Base-by-base conservation (phyloP, 805 yeast genomes). In the Yarrowia osloensis region DNA sequence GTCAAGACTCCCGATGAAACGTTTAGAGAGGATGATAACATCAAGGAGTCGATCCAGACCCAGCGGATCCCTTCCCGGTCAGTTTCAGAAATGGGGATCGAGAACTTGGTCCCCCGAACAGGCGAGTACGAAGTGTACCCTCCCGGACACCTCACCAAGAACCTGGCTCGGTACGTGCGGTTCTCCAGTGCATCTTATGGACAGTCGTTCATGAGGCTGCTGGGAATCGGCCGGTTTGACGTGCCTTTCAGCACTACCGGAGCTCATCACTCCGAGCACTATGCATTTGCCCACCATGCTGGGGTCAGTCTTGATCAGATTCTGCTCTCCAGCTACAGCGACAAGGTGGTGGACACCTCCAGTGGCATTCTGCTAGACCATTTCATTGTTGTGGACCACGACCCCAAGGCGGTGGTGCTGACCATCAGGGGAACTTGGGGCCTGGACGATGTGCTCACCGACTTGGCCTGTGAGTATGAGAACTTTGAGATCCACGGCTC, bases 121-220 rank as follows among this genome's bases (percentile, higher is more conserved):
- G 24, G 37, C 11, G 67, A 46, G 44, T 68, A 28, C 72, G 71
- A 52, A 66, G 70, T 39, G 71, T 68, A 57, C 44, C 76, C 76
- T 19, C 71, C 73, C 4, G 75, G 70, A 22, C 75, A 72, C 46
- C 66, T 73, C 22, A 70, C 75, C 28, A 66, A 68, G 49, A 73
- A 73, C 66, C 68, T 75, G 71, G 76, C 77, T 1, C 73, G 73
- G 50, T 76, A 73, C 59, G 72, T 73, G 63, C 69, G 76, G 26
- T 76, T 70, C 66, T 74, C 78, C 8, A 72, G 77, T 12, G 78
- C 78, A 2, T 74, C 78, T 8, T 76, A 76, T 59, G 78, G 78
- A 13, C 75, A 73, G 61, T 72, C 77, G 7, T 76, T 76, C 61
- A 71, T 76, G 73, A 68, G 74, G 19, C 67, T 76, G 17, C 68